A percentile compares a stretch with the other conserved stretches of the same genome.
Conservation (phyloP, 1,284 basidiomycete species). For the Tetrapyrgos nigripes region DNA sequence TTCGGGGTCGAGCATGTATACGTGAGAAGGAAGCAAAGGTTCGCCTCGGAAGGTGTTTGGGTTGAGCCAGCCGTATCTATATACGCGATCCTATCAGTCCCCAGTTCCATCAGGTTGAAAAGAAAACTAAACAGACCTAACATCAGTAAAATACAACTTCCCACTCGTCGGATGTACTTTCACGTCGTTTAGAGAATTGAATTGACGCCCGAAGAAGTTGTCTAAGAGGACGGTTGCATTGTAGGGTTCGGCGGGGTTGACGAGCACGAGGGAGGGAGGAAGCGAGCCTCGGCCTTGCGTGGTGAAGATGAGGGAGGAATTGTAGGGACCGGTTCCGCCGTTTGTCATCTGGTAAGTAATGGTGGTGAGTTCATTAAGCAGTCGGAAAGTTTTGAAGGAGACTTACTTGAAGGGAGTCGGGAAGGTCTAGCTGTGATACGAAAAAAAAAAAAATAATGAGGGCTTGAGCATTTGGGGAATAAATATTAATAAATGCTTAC, state of each 20-base stretch:
- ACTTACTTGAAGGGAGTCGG: conserved; percentile 39
- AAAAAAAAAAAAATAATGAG: conserved; percentile 18
- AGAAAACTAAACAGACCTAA: conserved; percentile 47
- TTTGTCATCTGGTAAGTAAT: too few species aligned
- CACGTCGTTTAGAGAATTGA: conserved; percentile 83
- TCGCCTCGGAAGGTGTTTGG: conserved; percentile 67
- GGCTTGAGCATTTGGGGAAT: neutral
- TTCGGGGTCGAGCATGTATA: conserved; percentile 73
- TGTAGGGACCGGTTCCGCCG: conserved; percentile 74
- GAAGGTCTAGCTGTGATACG: conserved; percentile 53
- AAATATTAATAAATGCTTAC: conserved; percentile 53
- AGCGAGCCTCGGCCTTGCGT: conserved; percentile 70
- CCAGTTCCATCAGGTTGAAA: neutral
- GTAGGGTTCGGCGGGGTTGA: conserved; percentile 68
- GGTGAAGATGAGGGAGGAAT: conserved; percentile 65
- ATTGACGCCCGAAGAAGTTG: conserved; percentile 79
- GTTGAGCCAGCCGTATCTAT: conserved; percentile 54
- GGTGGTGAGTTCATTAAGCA: conserved; percentile 49
- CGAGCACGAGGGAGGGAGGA: conserved; percentile 67
- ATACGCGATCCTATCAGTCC: conserved; percentile 10
- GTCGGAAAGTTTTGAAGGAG: conserved; percentile 39
- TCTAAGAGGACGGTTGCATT: conserved; percentile 71
- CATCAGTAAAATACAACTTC: conserved; percentile 76
- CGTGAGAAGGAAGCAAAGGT: conserved; percentile 72
- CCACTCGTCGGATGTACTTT: conserved; percentile 75